A percentile compares a stretch with the other conserved stretches of the same genome.
phyloP scores from a whole-genome alignment of 345 rosid genomes.

The Eucalyptus regnans region DNA sequence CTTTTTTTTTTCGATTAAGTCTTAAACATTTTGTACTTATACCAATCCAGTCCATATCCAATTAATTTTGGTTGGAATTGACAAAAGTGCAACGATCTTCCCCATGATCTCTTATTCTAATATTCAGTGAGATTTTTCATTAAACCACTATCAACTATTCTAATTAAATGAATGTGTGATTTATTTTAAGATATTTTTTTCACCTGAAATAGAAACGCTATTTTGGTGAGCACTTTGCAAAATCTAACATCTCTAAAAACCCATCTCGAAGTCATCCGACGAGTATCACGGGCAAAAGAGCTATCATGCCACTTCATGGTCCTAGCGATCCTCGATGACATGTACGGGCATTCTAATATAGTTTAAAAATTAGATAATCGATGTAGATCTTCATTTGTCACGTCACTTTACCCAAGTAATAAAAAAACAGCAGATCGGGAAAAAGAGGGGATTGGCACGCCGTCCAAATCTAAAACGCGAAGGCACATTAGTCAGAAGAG shows the following conservation, averaged over 20 bases:
- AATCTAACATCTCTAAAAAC: not conserved
- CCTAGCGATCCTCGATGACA: not conserved
- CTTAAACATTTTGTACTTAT: accelerated
- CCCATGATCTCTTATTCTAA: not conserved
- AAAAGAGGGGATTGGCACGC: not conserved
- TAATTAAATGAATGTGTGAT: not conserved
- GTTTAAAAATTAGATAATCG: not conserved
- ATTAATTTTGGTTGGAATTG: no score
- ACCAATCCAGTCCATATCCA: accelerated
- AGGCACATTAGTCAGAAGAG: not conserved
- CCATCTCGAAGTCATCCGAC: not conserved
- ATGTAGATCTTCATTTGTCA: not conserved
- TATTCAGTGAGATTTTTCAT: not conserved
- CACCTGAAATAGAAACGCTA: not conserved
- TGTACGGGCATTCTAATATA: not conserved
- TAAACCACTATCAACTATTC: not conserved
- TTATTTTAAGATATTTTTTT: not conserved
- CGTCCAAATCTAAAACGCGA: not conserved
- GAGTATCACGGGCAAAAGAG: not conserved
- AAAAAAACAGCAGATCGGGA: not conserved
- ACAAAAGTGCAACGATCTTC: no score
- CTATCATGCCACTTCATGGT: not conserved
- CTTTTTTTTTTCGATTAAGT: no score
- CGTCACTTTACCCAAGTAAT: not conserved
- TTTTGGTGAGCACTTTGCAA: not conserved